These are phyloP conservation scores for Populus alba DNA, from an alignment of 345 rosid genomes.

Conservation along the genomic window DNA sequence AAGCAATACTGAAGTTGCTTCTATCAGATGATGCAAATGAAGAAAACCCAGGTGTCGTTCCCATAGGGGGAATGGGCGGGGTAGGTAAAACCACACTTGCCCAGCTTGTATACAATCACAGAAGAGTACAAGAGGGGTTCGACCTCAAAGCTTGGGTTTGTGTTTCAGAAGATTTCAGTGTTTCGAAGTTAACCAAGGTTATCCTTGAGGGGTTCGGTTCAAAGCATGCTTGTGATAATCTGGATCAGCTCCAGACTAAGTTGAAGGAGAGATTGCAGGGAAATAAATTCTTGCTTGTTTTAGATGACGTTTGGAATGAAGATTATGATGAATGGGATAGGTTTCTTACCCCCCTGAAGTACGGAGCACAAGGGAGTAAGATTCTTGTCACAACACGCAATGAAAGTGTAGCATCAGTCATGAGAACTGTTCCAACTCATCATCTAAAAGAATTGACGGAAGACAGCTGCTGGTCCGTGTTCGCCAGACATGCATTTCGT, in stretches of 20 bases:
- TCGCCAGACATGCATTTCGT: slow-evolving; percentile 4
- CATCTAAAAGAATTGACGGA: background rate
- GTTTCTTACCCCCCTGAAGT: background rate
- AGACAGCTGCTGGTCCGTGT: slow-evolving; percentile 3
- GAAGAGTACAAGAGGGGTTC: background rate
- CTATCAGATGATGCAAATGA: background rate
- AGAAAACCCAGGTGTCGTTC: background rate
- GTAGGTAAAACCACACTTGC: slow-evolving; percentile 17
- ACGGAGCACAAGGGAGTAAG: slow-evolving; percentile 2
- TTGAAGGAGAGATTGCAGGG: background rate
- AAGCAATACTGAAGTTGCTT: background rate
- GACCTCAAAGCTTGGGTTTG: background rate
- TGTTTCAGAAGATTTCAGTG: slow-evolving; percentile 10
- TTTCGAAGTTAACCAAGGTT: background rate
- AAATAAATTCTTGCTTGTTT: background rate
- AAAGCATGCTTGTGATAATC: background rate
- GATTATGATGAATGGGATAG: background rate
- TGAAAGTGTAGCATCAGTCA: background rate
- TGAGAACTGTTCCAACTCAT: background rate
- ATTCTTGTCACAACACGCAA: slow-evolving; percentile 9
- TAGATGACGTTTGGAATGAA: background rate
- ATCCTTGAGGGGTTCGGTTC: background rate
- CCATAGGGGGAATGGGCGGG: background rate
- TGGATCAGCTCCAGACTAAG: background rate
- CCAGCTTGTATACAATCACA: slow-evolving; percentile 2